phyloP scores from a whole-genome alignment of 768 basidiomycete genomes.

The Phlebiopsis gigantea region DNA sequence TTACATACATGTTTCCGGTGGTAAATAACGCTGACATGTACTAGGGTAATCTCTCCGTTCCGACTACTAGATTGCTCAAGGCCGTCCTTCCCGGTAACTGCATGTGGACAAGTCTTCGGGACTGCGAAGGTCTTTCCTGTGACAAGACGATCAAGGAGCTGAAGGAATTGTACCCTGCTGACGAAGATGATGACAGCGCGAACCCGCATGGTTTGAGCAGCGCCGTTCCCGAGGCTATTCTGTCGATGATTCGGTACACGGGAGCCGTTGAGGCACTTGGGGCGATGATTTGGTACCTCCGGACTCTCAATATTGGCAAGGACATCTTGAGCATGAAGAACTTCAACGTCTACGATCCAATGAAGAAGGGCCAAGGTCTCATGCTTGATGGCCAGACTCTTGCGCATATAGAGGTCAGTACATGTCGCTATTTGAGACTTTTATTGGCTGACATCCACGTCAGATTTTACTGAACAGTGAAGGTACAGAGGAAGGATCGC shows the following conservation, averaged over 20 bases:
- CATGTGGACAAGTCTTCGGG: conserved; percentile 83
- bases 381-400: conserved; percentile 93
- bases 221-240: conserved; percentile 66
- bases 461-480: conserved; percentile 89
- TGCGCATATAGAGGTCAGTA: conserved; percentile 82
- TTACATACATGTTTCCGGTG: background rate
- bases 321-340: conserved; percentile 95
- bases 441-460: conserved; percentile 3
- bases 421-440: background rate
- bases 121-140: conserved; percentile 78
- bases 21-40: background rate
- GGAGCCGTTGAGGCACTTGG: conserved; percentile 83
- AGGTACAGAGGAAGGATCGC: conserved; percentile 87
- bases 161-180: conserved; percentile 53
- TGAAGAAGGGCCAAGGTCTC: conserved; percentile 81
- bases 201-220: conserved; percentile 33
- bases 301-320: conserved; percentile 92
- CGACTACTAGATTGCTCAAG: conserved; percentile 80
- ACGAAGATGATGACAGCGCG: conserved; percentile 36
- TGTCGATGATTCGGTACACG: conserved; percentile 59
- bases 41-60: conserved; percentile 81
- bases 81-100: conserved; percentile 73
- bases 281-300: conserved; percentile 90
- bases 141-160: conserved; percentile 66
- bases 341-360: conserved; percentile 96